A percentile compares a stretch with the other conserved stretches of the same genome.
These are phyloP conservation scores for Fraxinus excelsior DNA, from an alignment of 257 asterid genomes.

Conservation along the genomic window DNA sequence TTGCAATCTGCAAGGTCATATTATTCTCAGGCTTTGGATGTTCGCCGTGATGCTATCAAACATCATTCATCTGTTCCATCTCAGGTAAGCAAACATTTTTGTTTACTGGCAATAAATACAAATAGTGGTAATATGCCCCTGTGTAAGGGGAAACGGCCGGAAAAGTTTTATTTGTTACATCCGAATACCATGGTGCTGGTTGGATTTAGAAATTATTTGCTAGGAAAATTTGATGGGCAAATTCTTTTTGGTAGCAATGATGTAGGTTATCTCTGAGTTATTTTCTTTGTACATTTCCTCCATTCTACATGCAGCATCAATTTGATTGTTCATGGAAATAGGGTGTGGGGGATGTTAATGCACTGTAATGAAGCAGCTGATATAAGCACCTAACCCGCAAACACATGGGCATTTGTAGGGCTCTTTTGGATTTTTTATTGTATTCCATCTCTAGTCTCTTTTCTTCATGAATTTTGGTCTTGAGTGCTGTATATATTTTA, in stretches of 20 bases:
- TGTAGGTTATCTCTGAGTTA: background rate
- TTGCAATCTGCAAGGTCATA: slow-evolving; percentile 72
- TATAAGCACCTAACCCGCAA: background rate
- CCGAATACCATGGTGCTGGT: background rate
- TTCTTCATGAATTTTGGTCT: background rate
- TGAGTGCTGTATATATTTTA: background rate
- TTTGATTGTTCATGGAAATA: background rate
- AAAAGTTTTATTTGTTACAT: background rate
- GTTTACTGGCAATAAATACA: background rate
- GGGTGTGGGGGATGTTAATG: background rate
- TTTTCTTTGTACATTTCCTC: background rate
- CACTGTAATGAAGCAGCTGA: background rate
- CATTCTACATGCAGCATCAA: background rate
- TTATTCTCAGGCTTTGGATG: slow-evolving; percentile 84
- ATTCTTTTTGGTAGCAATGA: background rate
- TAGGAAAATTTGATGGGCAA: background rate
- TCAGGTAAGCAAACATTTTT: slow-evolving; percentile 54
- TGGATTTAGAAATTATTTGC: background rate
- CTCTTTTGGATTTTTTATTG: background rate
- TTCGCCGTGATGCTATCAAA: slow-evolving; percentile 72
- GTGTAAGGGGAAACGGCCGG: background rate
- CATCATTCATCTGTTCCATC: slow-evolving; percentile 55
- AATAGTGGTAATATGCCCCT: background rate
- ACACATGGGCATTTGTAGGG: background rate
- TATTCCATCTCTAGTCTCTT: background rate